These are phyloP conservation scores for Fusarium denticulatum DNA, from an alignment of 2,329 filamentous ascomycete species.

Conservation along the genomic window DNA sequence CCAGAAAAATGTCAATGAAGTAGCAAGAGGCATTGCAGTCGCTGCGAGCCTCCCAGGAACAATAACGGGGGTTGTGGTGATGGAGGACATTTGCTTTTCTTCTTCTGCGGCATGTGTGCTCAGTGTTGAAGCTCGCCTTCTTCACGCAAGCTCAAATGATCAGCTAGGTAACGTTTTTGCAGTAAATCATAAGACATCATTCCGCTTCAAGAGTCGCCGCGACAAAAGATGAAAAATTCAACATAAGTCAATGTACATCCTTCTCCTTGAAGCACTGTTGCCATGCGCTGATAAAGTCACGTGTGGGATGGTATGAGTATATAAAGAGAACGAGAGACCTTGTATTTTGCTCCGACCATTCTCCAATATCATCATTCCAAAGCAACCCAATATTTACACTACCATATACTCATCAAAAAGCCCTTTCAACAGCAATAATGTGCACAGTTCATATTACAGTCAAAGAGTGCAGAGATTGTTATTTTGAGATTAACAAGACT, in stretches of 20 bases:
- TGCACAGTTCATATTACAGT: not conserved
- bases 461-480: not conserved
- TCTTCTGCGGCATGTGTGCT: not conserved
- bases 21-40: not conserved
- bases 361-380: fast-evolving
- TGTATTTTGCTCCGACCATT: fast-evolving
- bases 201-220: not conserved
- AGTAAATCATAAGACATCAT: fast-evolving
- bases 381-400: not conserved
- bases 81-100: not conserved
- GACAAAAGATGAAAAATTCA: fast-evolving
- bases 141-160: not conserved
- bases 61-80: fast-evolving
- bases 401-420: not conserved
- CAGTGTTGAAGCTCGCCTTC: not conserved
- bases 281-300: fast-evolving
- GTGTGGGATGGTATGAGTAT: not conserved
- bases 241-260: not conserved
- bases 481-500: not conserved
- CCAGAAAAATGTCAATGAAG: not conserved
- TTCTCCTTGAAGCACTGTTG: not conserved
- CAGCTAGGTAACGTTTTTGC: not conserved
- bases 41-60: not conserved
- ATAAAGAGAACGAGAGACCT: not conserved
- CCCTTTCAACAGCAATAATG: not conserved